Evolutionary conservation across 192 early-diverging fungal genomes (phyloP), one percentile per base, ranked within the genome.

Genomic region (Polychytrium aggregatum): DNA sequence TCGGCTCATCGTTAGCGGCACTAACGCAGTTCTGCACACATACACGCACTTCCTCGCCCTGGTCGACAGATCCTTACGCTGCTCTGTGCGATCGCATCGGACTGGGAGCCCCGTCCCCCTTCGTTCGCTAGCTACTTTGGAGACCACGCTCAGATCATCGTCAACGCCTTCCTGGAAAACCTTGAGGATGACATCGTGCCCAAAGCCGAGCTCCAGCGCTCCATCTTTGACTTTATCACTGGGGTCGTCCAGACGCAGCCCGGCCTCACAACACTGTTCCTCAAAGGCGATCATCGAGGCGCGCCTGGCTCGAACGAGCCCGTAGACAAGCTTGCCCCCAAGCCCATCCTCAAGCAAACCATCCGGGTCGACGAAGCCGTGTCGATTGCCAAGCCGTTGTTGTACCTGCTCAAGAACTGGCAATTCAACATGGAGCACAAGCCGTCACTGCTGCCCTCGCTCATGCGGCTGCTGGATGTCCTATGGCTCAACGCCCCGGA

Each of bases 121-220:
- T 74, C 68, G 3, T 65, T 74, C 38, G 52, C 65, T 21, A 69
- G 72, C 25, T 71, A 71, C 53, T 66, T 74, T 56, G 72, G 72
- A n/a, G 22, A 41, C 5, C 50, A 65, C 21, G 59, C 53, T 11
- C 20, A 45, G 17, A 33, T 28, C 14, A 52, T 71, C 30, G 62
- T 71, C 1, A 20, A 43, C 1, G 27, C 41, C 2, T 59, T 74
- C 24, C 41, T 71, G 17, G 48, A 59, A 21, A 29, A 62, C 24
- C 24, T 64, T 2, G 8, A 18, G 6, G 35, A 46, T 18, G 51
- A 59, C 35, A 34, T 10, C 8, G 30, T 24, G 1, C 33, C 59
- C 14, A 35, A 55, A 8, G 22, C 16, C 16, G 39, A 48, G 20
- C 52, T 74, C 9, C 67, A 68, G 49, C 48, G 44, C n/a, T 26